Evolutionary conservation across 1,284 basidiomycete species (phyloP).

Genomic region (Neotropicomus parvogracilis): DNA sequence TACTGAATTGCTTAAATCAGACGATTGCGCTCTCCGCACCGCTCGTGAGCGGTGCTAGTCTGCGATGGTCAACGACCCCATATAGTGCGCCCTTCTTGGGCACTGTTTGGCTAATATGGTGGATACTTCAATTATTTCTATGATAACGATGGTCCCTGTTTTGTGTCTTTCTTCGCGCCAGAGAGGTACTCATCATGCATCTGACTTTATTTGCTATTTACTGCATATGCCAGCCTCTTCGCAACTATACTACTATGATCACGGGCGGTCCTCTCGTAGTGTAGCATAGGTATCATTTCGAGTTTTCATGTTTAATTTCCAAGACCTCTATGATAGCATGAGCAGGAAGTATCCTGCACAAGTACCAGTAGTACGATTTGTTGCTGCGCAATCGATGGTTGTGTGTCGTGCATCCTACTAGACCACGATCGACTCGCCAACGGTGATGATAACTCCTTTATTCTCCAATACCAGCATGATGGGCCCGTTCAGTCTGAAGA

Average conservation of each 20-base stretch:
- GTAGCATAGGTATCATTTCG: constrained; percentile 29
- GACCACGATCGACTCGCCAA: no score
- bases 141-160: background rate
- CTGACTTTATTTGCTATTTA: background rate
- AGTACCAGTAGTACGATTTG: no score
- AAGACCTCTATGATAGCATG: no score
- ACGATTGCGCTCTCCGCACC: constrained; percentile 42
- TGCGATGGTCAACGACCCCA: constrained; percentile 6
- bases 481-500: background rate
- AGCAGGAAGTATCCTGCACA: no score
- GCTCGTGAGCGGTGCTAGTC: constrained; percentile 28
- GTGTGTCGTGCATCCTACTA: no score
- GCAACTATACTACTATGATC: background rate
- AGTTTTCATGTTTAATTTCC: no score
- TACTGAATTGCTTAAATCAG: constrained; percentile 43
- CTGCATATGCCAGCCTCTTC: background rate
- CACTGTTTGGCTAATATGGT: constrained; percentile 18
- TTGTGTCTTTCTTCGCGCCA: background rate
- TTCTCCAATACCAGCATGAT: background rate
- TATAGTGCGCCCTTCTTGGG: constrained; percentile 11
- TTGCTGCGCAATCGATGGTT: no score
- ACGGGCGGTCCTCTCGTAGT: background rate
- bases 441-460: no score
- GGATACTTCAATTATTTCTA: constrained; percentile 6
- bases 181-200: background rate